phyloP scores from a whole-genome alignment of 345 rosid species.

The Erodium maritimum region DNA sequence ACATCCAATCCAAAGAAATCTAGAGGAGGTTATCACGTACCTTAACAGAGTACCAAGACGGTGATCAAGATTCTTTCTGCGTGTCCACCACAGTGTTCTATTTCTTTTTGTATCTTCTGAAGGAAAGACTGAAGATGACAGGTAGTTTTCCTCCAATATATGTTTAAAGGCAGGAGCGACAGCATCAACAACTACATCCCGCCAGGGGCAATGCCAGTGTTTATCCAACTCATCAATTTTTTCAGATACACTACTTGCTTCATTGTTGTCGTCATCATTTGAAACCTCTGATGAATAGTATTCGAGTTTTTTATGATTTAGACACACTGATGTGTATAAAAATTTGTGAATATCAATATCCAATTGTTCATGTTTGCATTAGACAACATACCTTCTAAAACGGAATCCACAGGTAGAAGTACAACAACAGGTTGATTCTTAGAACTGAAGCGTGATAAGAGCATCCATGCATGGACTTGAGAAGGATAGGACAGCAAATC shows the following conservation, averaged over 20 bases:
- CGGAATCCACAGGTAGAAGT: conserved; percentile 56
- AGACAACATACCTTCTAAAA: conserved; percentile 54
- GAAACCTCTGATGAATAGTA: conserved; percentile 24
- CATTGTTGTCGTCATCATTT: conserved; percentile 30
- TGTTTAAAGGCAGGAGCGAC: conserved; percentile 65
- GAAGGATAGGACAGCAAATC: conserved; percentile 45
- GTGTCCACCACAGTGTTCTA: conserved; percentile 64
- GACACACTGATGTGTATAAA: neutral
- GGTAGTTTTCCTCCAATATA: conserved; percentile 64
- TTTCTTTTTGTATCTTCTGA: conserved; percentile 44
- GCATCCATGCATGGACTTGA: conserved; percentile 52
- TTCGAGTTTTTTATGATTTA: neutral
- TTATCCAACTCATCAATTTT: conserved; percentile 21
- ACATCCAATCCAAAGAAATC: no score
- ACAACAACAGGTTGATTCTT: conserved; percentile 50
- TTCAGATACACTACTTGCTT: conserved; percentile 15
- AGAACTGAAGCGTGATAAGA: conserved; percentile 55
- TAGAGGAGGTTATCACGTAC: conserved; percentile 19
- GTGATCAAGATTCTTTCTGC: conserved; percentile 67
- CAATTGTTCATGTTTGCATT: conserved; percentile 1
- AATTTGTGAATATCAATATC: conserved; percentile 6
- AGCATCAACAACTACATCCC: conserved; percentile 49
- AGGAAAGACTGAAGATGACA: conserved; percentile 35
- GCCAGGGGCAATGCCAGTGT: conserved; percentile 89
- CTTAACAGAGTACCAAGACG: conserved; percentile 55